Evolutionary conservation across 2,329 filamentous ascomycete species (phyloP), one percentile per base, ranked within the genome.

Genomic region (Pseudogymnoascus sp.): DNA sequence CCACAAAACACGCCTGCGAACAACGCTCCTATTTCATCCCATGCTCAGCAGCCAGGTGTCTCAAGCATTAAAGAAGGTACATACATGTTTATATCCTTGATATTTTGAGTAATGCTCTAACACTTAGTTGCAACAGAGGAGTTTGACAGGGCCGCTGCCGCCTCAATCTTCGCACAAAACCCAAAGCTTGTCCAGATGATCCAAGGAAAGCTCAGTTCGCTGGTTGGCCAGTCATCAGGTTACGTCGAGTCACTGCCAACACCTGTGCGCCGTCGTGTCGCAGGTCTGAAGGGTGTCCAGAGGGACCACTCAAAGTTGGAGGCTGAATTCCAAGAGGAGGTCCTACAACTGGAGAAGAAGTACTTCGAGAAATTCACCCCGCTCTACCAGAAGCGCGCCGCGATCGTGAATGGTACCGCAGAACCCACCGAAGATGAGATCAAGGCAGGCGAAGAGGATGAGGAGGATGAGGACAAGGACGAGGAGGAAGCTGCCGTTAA

Each of bases 351-450:
- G 29, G 94, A 99, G 84, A 99, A 99, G 85, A 97, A 97, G 80
- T 99, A 96, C 79, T 97, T 97, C 71, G 90, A 90, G 78, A 97
- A 97, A 79, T 99, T 97, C 79, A 96, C 91, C 61, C 94, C 94
- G 64, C 85, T 99, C 58, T 99, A 99, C 79, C 81, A 97, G 82
- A 94, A 94, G 83, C 92, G 94, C 76, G 85, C 92, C 65, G 84
- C 87, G 70, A 97, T 99, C 70, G 83, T 99, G 76, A 97, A 97
- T 77, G 94, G 94, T 69, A 78, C 79, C 66, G 75, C 80, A 64
- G 94, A 99, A 80, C 94, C 94, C 31, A 91, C 89, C 64, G 90
- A 95, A 62, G 85, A 87, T 37, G 92, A 97, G 76, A 79, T 99
- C 69, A 84, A 90, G 78, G 87, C 89, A 65, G 94, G 94, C 66